These are phyloP conservation scores for Ustilago trichophora DNA, from an alignment of 1,284 basidiomycete species.

Conservation along the genomic window DNA sequence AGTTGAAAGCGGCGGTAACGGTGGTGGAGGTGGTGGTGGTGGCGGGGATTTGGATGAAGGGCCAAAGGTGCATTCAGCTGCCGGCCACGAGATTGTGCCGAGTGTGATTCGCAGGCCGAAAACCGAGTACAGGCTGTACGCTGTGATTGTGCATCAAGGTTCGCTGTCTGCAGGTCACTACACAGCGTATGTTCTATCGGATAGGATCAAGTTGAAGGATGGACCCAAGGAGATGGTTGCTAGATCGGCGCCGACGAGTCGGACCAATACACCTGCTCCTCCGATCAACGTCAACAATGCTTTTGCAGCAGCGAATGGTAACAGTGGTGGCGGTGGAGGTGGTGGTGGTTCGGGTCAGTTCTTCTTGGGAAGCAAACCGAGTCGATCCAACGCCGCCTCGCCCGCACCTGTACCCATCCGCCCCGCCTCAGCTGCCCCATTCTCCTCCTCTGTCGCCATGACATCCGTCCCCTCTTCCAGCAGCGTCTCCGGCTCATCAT, in stretches of 20 bases:
- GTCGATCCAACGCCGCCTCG: conserved; percentile 5
- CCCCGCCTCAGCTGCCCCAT: conserved; percentile 35
- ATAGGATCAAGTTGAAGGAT: conserved; percentile 48
- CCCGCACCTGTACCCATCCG: conserved; percentile 23
- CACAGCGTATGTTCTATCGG: conserved; percentile 57
- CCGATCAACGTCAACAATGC: background rate
- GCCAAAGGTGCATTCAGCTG: conserved; percentile 26
- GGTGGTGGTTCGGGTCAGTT: conserved; percentile 21
- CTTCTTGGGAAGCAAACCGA: conserved; percentile 18
- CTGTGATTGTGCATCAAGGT: conserved; percentile 80
- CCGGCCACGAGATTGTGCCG: conserved; percentile 33
- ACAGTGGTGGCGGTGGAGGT: background rate
- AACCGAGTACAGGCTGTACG: conserved; percentile 67
- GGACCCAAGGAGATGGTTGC: conserved; percentile 33
- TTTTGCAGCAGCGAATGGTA: background rate
- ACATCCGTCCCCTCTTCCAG: conserved; percentile 11
- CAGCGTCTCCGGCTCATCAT: conserved; percentile 21
- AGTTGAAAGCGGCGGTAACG: no score
- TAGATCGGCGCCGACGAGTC: conserved; percentile 37
- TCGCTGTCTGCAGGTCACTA: conserved; percentile 58
- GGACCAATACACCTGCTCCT: conserved; percentile 37
- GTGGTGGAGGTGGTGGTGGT: background rate
- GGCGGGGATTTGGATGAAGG: conserved; percentile 35
- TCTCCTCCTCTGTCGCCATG: conserved; percentile 22
- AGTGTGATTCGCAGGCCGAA: conserved; percentile 29